Conservation (phyloP, 169 alveolate genomes). For the Eimeria falciformis region DNA sequence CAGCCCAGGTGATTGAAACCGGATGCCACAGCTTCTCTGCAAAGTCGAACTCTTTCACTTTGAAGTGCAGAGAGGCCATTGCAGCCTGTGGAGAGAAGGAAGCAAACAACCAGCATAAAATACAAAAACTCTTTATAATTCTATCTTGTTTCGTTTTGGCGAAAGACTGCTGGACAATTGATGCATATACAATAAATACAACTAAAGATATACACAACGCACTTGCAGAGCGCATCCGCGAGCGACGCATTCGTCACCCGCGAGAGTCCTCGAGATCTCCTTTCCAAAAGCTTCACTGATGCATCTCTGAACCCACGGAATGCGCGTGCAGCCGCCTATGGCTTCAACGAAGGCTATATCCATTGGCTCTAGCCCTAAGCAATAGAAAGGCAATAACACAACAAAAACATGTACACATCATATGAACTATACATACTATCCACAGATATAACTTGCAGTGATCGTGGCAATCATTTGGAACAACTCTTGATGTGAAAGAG, state of each 20-base stretch:
- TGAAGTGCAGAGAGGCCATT: conserved; percentile 71
- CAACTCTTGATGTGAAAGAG: not conserved
- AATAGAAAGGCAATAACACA: not conserved
- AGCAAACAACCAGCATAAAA: too few species aligned
- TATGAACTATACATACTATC: not conserved
- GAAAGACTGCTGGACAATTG: too few species aligned
- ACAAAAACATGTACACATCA: not conserved
- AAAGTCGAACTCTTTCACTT: conserved; percentile 59
- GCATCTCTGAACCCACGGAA: conserved; percentile 95
- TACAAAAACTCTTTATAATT: too few species aligned
- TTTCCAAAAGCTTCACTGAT: conserved; percentile 90
- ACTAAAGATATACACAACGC: too few species aligned
- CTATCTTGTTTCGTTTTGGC: too few species aligned
- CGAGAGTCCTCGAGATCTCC: conserved; percentile 93
- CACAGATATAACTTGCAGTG: not conserved
- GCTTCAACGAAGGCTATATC: conserved; percentile 94
- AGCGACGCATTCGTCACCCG: conserved; percentile 97
- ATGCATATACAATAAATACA: too few species aligned
- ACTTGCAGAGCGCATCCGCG: conserved; percentile 98
- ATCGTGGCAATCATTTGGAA: not conserved
- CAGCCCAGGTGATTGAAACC: conserved; percentile 40
- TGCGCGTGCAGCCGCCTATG: conserved; percentile 98
- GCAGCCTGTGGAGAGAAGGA: conserved; percentile 65
- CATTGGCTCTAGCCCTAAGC: not conserved
- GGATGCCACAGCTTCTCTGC: conserved; percentile 56